Evolutionary conservation across 1,284 basidiomycete species (phyloP), one percentile per base, ranked within the genome.

Genomic region (Pseudomicrostroma phylloplanum): DNA sequence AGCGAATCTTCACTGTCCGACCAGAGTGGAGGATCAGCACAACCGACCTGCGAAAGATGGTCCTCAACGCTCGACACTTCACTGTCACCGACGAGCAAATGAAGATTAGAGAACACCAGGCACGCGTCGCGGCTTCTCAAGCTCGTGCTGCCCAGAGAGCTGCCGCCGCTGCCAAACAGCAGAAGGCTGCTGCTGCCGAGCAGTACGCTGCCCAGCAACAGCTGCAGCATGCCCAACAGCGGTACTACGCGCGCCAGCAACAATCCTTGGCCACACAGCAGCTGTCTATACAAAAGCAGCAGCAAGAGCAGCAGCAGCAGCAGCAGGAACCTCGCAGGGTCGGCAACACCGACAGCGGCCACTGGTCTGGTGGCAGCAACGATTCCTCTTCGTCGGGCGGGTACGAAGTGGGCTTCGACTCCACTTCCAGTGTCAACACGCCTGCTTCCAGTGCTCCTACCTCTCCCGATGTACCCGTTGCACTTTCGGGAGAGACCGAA

Each of bases 1-100:
- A 73, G 61, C 71, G 70, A 43, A 67, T 79, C 57, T 76, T 79
- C 57, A 73, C 73, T 51, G 65, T 78, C 56, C 69, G 68, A 17
- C 69, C 73, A 42, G 73, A 75, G 58, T 59, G 69, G 39, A 70
- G 77, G 21, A 72, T 72, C 65, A 60, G 68, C 19, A 65, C 77
- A 19, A 40, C 65, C 46, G 70, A 77, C 39, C 60, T 79, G 41
- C 67, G 74, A 39, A 60, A 56, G 23, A 70, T 72, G 66, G 58
- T 79, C 25, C 64, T 60, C 58, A 65, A 59, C 48, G 68, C 77
- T 55, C 66, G 67, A 43, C 65, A 71, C 23, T 70, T 79, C 60
- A 74, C 70, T 26, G 80, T 80, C 40, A 70, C 74, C 39, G 42
- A 70, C 46, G 56, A 61, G 40, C 75, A 78, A 55, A 60, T 76